These are phyloP conservation scores for Lentinula lateritia DNA, from an alignment of 768 basidiomycete species.

Conservation along the genomic window DNA sequence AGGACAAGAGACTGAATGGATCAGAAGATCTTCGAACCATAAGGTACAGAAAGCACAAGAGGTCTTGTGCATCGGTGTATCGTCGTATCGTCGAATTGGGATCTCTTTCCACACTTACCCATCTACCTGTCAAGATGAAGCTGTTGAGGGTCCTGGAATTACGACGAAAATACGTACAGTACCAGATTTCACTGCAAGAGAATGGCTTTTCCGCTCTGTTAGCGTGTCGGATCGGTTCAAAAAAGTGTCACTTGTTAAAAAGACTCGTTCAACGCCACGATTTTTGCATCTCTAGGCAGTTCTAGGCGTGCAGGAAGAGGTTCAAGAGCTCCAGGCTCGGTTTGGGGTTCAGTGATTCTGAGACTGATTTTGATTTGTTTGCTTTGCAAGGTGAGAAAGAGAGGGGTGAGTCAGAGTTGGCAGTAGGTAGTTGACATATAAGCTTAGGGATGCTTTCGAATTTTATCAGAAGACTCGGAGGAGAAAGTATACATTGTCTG, in stretches of 20 bases:
- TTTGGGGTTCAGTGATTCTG: no score
- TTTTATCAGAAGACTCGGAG: no score
- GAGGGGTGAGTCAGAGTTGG: no score
- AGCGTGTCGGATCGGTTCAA: background rate
- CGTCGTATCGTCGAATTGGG: background rate
- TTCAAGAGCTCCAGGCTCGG: no score
- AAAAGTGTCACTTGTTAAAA: background rate
- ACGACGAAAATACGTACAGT: background rate
- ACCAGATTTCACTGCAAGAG: no score
- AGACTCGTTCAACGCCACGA: background rate
- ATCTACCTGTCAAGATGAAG: background rate
- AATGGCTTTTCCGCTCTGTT: background rate
- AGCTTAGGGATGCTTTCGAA: no score
- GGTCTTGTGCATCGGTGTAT: background rate
- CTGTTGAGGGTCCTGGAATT: background rate
- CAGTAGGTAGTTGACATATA: no score
- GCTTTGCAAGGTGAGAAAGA: no score
- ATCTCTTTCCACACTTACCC: background rate
- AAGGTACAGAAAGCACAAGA: background rate
- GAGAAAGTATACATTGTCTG: no score
- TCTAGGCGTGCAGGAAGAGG: no score
- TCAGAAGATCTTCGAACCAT: background rate
- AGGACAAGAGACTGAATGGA: background rate
- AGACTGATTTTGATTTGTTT: no score
- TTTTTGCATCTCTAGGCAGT: background rate